Percentiles rank a stretch among this genome's conserved stretches.
These are phyloP conservation scores for Candida vartiovaarae DNA, from an alignment of 805 yeast genomes.

Conservation along the genomic window DNA sequence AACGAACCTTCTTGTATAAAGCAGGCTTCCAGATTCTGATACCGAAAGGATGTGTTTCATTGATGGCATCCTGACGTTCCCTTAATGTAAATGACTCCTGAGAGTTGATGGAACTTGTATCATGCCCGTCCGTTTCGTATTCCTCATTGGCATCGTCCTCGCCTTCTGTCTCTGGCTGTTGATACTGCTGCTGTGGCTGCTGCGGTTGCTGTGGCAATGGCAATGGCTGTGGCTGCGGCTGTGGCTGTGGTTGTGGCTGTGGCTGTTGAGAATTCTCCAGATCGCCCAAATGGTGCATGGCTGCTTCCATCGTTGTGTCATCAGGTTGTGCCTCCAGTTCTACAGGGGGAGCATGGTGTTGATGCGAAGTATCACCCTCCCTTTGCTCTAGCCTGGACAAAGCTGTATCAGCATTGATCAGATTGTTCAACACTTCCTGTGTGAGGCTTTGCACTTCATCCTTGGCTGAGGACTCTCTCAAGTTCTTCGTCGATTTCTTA, in stretches of 20 bases:
- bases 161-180: background rate
- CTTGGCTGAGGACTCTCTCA: constrained; percentile 5
- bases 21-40: constrained; percentile 99
- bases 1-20: constrained; percentile 82
- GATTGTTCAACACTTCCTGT: constrained; percentile 13
- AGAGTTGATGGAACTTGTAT: constrained; percentile 40
- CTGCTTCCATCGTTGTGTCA: background rate
- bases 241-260: background rate
- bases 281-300: too few species aligned
- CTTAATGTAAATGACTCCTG: constrained; percentile 80
- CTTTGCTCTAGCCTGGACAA: constrained; percentile 19
- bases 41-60: constrained; percentile 96
- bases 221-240: background rate
- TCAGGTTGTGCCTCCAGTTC: constrained; percentile 4
- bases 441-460: constrained; percentile 11
- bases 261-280: background rate
- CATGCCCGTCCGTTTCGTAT: constrained; percentile 15
- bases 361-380: constrained; percentile 16
- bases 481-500: constrained; percentile 25
- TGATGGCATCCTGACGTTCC: constrained; percentile 94
- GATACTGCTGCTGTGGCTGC: background rate
- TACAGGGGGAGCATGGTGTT: constrained; percentile 7
- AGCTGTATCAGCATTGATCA: constrained; percentile 21
- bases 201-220: constrained; percentile 1
- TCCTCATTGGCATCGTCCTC: constrained; percentile 1